These are phyloP conservation scores for Dothistroma septosporum DNA, from an alignment of 2,329 filamentous ascomycete genomes.

Conservation along the genomic window DNA sequence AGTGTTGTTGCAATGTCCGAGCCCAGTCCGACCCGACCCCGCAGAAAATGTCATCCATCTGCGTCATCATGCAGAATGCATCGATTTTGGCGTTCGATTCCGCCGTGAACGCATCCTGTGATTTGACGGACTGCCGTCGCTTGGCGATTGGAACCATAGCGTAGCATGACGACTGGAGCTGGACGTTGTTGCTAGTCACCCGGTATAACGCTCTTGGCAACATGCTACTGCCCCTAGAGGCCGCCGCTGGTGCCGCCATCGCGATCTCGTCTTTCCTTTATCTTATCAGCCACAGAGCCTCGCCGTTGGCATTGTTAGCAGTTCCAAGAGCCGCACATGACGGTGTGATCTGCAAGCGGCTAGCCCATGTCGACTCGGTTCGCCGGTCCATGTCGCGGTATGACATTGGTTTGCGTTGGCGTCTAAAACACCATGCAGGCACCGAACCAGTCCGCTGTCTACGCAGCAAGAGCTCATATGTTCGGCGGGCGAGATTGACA, in stretches of 20 bases:
- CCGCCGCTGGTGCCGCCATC: background rate
- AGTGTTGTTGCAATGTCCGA: background rate
- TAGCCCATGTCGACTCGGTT: constrained; percentile 8
- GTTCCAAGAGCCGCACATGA: constrained; percentile 1
- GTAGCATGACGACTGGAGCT: background rate
- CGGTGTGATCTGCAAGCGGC: constrained; percentile 9
- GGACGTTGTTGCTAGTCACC: background rate
- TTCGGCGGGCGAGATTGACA: background rate
- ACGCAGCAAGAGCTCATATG: background rate
- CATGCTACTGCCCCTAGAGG: background rate
- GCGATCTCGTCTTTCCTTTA: constrained; percentile 1
- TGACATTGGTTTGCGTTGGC: background rate
- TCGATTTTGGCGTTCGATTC: background rate
- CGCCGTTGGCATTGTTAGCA: background rate
- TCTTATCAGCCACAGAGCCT: constrained; percentile 7
- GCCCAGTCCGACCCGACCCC: background rate
- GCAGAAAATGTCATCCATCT: background rate
- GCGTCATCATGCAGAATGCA: background rate
- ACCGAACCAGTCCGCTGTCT: background rate
- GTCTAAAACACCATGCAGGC: constrained; percentile 3
- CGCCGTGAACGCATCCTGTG: background rate
- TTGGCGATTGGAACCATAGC: background rate
- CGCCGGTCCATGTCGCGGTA: background rate
- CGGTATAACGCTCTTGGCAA: background rate
- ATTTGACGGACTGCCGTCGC: background rate